Percentiles rank a stretch among this genome's conserved stretches.
These are phyloP conservation scores for Thelonectria discophora DNA, from an alignment of 2,329 filamentous ascomycete genomes.

Conservation along the genomic window DNA sequence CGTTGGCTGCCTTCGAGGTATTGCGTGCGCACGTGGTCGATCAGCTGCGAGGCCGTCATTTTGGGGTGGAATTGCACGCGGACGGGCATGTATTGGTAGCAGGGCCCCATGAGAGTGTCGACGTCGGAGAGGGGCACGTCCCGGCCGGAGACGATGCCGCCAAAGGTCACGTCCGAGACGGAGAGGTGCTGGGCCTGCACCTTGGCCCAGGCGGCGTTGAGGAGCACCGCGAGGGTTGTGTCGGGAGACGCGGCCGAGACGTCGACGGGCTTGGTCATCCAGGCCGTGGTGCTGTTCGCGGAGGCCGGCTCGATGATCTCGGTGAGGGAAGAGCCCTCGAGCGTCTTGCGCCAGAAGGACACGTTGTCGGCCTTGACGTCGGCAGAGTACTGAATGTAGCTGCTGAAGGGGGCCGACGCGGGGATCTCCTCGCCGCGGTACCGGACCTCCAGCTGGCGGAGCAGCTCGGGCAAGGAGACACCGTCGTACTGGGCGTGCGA, in stretches of 20 bases:
- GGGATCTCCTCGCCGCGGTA: constrained; percentile 45
- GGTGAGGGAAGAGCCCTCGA: constrained; percentile 32
- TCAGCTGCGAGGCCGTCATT: constrained; percentile 36
- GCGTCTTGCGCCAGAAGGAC: constrained; percentile 33
- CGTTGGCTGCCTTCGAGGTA: constrained; percentile 38
- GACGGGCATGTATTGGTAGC: constrained; percentile 44
- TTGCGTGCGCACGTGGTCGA: constrained; percentile 36
- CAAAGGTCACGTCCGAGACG: constrained; percentile 39
- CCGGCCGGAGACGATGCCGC: constrained; percentile 42
- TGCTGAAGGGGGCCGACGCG: constrained; percentile 31
- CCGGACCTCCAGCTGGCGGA: constrained; percentile 51
- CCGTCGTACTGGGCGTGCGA: constrained; percentile 62
- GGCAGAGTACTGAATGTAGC: constrained; percentile 28
- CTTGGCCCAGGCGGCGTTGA: constrained; percentile 42
- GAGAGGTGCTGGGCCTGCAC: constrained; percentile 35
- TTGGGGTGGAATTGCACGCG: constrained; percentile 37
- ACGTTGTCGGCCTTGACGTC: constrained; percentile 22
- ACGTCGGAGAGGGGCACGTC: constrained; percentile 34
- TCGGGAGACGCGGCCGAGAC: constrained; percentile 36
- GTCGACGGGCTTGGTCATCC: constrained; percentile 41
- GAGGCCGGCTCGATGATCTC: constrained; percentile 33
- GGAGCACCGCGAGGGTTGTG: constrained; percentile 40
- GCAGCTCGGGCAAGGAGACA: constrained; percentile 55
- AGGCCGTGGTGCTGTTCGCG: constrained; percentile 30
- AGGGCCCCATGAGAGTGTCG: constrained; percentile 41